Evolutionary conservation across 2,329 filamentous ascomycete species (phyloP).

Genomic region (Bipolaris zeicola): DNA sequence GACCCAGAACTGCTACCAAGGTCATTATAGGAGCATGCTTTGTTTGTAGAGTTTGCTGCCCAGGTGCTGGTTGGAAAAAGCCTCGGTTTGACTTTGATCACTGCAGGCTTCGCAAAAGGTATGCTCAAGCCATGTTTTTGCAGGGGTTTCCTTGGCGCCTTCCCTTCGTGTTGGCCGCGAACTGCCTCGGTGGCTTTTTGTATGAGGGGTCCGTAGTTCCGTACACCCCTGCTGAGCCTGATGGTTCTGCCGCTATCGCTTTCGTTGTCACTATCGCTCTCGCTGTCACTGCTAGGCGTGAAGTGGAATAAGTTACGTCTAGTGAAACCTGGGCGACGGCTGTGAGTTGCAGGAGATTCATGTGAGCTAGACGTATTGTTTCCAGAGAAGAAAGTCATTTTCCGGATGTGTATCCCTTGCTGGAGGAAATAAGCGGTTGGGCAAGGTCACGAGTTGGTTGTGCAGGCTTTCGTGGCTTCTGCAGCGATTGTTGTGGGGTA

Average conservation of each 20-base stretch:
- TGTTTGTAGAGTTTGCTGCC: not conserved
- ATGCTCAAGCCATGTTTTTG: not conserved
- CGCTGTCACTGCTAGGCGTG: not conserved
- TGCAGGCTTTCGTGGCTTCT: not conserved
- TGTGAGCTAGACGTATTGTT: not conserved
- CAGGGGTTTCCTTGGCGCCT: not conserved
- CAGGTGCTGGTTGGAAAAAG: not conserved
- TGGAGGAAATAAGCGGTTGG: not conserved
- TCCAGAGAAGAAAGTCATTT: not conserved
- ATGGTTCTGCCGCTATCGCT: not conserved
- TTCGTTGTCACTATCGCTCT: not conserved
- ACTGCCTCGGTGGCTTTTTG: too few relatives aligned
- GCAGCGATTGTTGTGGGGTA: not conserved
- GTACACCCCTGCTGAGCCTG: not conserved
- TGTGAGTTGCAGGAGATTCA: not conserved
- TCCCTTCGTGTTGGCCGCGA: too few relatives aligned
- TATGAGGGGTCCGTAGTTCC: not conserved
- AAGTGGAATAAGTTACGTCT: too few relatives aligned
- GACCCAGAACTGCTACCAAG: slow-evolving; percentile 4
- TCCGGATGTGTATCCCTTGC: not conserved
- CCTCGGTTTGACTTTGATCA: not conserved
- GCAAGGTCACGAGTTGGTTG: not conserved
- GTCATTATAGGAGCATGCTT: not conserved
- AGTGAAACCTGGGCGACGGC: not conserved
- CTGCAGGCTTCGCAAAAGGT: not conserved